A percentile compares a stretch with the other conserved stretches of the same genome.
phyloP scores from a whole-genome alignment of 495 filamentous ascomycete species.

The Annulohypoxylon bovei region DNA sequence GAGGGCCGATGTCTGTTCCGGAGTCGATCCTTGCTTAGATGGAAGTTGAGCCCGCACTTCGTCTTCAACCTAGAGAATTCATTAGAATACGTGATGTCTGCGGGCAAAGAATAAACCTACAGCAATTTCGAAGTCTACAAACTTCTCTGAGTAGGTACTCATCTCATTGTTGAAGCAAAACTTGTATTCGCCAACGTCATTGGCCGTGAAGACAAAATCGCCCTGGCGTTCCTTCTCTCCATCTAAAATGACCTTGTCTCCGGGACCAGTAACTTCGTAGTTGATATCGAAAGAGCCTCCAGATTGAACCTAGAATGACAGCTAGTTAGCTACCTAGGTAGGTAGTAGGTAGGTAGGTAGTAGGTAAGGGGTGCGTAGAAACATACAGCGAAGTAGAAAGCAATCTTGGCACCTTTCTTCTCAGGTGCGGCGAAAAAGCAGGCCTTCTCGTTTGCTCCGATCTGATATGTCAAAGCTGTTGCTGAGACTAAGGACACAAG shows the following conservation, averaged over 20 bases:
- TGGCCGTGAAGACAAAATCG: slow-evolving; percentile 97
- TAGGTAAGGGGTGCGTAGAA: slow-evolving; percentile 5
- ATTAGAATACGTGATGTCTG: slow-evolving; percentile 4
- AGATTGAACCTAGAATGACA: slow-evolving; percentile 79
- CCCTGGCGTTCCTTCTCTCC: slow-evolving; percentile 94
- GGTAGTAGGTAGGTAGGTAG: background rate
- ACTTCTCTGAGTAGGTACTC: slow-evolving; percentile 97
- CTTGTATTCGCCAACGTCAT: slow-evolving; percentile 89
- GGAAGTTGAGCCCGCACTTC: slow-evolving; percentile 84
- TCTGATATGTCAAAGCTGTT: slow-evolving; percentile 94
- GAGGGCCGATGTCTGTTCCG: slow-evolving; percentile 89
- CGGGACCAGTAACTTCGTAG: slow-evolving; percentile 86
- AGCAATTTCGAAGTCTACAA: slow-evolving; percentile 98
- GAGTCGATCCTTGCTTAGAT: slow-evolving; percentile 86
- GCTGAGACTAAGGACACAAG: slow-evolving; percentile 69
- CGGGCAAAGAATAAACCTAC: slow-evolving; percentile 61
- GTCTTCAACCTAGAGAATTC: slow-evolving; percentile 80
- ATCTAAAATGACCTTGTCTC: slow-evolving; percentile 83
- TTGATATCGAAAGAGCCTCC: slow-evolving; percentile 96
- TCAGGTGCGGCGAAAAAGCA: slow-evolving; percentile 91
- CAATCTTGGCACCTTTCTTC: slow-evolving; percentile 82
- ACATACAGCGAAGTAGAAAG: slow-evolving; percentile 98
- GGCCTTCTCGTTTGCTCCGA: slow-evolving; percentile 88
- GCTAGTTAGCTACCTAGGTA: slow-evolving; percentile 6
- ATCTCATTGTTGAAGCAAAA: slow-evolving; percentile 99